A percentile compares a stretch with the other conserved stretches of the same genome.
These are phyloP conservation scores for Chrysopogon serrulatus DNA, from an alignment of 176 grass and related monocot species.

Conservation along the genomic window DNA sequence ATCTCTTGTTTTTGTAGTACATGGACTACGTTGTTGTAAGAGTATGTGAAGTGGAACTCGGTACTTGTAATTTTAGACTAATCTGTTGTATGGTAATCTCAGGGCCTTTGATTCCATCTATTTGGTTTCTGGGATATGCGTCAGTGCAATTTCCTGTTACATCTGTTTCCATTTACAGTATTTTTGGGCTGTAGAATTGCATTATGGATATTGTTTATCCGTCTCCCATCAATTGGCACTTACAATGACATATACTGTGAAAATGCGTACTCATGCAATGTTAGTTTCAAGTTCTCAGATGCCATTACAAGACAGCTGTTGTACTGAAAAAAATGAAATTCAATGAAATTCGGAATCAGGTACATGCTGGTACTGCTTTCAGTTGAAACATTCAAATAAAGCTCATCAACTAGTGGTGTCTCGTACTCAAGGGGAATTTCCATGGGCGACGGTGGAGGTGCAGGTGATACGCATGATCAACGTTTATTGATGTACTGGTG, in stretches of 20 bases:
- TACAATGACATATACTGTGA: neutral
- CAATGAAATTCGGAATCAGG: neutral
- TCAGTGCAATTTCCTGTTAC: neutral
- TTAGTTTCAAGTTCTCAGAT: neutral
- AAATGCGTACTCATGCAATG: neutral
- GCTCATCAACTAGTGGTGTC: neutral
- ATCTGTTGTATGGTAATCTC: neutral
- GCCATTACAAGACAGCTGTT: neutral
- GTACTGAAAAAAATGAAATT: neutral
- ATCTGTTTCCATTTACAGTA: neutral
- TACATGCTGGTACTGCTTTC: neutral
- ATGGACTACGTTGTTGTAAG: conserved; percentile 32
- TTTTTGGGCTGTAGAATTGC: neutral
- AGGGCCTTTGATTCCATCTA: neutral
- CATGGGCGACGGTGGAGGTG: neutral
- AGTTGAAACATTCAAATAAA: neutral
- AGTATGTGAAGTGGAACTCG: neutral
- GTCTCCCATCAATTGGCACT: neutral
- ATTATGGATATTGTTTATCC: neutral
- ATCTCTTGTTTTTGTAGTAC: conserved; percentile 16
- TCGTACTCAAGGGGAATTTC: neutral
- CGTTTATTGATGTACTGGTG: conserved; percentile 3
- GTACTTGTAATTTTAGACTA: conserved; percentile 26
- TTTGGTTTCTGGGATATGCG: neutral
- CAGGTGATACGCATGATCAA: neutral